phyloP scores from a whole-genome alignment of 2,329 filamentous ascomycete species.

The Epichloe baconii region DNA sequence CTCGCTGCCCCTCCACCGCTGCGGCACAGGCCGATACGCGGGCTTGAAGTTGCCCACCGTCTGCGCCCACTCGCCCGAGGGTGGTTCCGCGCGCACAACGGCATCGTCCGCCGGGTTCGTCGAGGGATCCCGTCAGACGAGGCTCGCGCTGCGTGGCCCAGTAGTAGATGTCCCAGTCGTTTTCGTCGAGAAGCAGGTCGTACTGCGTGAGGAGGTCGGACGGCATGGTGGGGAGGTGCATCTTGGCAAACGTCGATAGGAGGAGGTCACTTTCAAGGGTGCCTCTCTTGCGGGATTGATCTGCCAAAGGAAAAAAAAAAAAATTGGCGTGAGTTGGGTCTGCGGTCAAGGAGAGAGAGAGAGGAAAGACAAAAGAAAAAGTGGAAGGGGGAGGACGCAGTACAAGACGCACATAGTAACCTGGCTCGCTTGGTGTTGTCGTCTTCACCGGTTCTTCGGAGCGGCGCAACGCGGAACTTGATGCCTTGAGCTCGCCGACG shows the following conservation, averaged over 20 bases:
- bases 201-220: conserved; percentile 65
- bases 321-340: neutral
- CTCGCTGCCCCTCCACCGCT: conserved; percentile 73
- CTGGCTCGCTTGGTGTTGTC: conserved; percentile 75
- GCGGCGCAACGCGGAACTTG: conserved; percentile 78
- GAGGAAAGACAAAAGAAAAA: no score
- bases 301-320: conserved; percentile 29
- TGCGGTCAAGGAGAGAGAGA: conserved; percentile 3
- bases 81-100: conserved; percentile 21
- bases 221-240: conserved; percentile 63
- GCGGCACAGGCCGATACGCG: conserved; percentile 80
- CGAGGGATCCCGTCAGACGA: conserved; percentile 31
- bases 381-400: neutral
- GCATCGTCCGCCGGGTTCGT: conserved; percentile 20
- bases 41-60: conserved; percentile 90
- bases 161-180: conserved; percentile 99
- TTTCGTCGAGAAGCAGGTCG: conserved; percentile 91
- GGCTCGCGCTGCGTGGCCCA: conserved; percentile 80
- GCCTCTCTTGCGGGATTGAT: conserved; percentile 93
- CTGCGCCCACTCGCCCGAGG: conserved; percentile 81
- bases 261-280: conserved; percentile 93
- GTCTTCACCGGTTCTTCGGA: conserved; percentile 75
- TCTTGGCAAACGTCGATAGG: conserved; percentile 85
- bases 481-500: conserved; percentile 82
- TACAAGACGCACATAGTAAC: conserved; percentile 47